These are phyloP conservation scores for Psilocybe mexicana DNA, from an alignment of 1,284 basidiomycete species.

Conservation along the genomic window DNA sequence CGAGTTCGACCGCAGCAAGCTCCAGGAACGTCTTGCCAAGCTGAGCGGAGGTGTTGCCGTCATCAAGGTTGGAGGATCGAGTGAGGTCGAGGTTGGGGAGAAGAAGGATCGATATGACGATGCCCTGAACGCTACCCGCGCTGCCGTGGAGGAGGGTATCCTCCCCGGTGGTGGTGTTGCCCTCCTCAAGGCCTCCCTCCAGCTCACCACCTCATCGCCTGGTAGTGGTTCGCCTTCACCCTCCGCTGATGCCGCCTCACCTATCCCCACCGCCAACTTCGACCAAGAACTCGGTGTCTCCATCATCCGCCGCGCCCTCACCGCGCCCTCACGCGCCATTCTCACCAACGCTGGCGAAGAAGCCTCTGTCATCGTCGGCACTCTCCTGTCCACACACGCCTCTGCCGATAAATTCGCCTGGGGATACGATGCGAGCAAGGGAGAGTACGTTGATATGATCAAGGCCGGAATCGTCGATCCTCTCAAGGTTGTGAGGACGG, in stretches of 20 bases:
- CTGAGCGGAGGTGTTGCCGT: slow-evolving; percentile 95
- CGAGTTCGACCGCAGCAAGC: slow-evolving; percentile 94
- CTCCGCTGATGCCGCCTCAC: slow-evolving; percentile 47
- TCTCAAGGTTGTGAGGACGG: slow-evolving; percentile 90
- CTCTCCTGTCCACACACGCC: slow-evolving; percentile 72
- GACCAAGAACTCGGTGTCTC: slow-evolving; percentile 96
- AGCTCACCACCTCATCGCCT: slow-evolving; percentile 66
- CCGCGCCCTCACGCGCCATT: slow-evolving; percentile 86
- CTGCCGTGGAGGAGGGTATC: slow-evolving; percentile 98
- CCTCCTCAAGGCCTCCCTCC: slow-evolving; percentile 85
- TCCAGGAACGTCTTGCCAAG: slow-evolving; percentile 97
- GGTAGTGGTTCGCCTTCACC: slow-evolving; percentile 39
- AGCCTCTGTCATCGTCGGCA: slow-evolving; percentile 90
- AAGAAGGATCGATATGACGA: slow-evolving; percentile 99
- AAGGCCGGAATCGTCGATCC: slow-evolving; percentile 93
- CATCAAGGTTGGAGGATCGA: slow-evolving; percentile 94
- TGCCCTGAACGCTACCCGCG: slow-evolving; percentile 95
- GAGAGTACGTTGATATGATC: slow-evolving; percentile 95
- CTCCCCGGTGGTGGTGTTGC: slow-evolving; percentile 95
- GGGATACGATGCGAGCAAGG: slow-evolving; percentile 92
- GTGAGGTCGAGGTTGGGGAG: slow-evolving; percentile 97
- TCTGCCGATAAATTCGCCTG: slow-evolving; percentile 70
- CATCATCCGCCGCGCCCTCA: slow-evolving; percentile 89
- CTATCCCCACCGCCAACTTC: slow-evolving; percentile 88
- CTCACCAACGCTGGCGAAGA: slow-evolving; percentile 96